Percentiles rank a stretch among this genome's conserved stretches.
These are phyloP conservation scores for Backusella mclennaniae DNA, from an alignment of 192 early-diverging fungal genomes.

Conservation along the genomic window DNA sequence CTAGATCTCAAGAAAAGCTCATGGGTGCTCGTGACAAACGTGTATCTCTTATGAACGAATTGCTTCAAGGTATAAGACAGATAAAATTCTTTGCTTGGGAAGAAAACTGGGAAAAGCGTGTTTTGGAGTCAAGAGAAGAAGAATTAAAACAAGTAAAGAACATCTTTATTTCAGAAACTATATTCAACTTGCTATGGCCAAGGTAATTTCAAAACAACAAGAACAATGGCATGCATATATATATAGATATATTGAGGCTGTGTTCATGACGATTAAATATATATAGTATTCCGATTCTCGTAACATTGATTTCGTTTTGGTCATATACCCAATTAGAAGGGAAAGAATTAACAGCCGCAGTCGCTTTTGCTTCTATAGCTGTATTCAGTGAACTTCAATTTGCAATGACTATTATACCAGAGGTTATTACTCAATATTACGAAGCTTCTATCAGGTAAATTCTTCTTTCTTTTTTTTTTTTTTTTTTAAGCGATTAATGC, in stretches of 20 bases:
- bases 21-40: conserved; percentile 75
- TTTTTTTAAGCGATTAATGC: too few relatives aligned
- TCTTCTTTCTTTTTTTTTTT: neutral
- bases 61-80: conserved; percentile 82
- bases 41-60: conserved; percentile 58
- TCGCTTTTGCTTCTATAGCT: conserved; percentile 82
- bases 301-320: conserved; percentile 29
- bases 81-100: conserved; percentile 90
- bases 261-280: too few relatives aligned
- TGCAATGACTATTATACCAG: conserved; percentile 79
- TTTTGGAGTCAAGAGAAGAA: conserved; percentile 48
- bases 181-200: conserved; percentile 25
- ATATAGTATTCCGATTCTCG: conserved; percentile 21
- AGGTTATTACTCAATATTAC: conserved; percentile 61
- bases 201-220: conserved; percentile 25
- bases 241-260: too few relatives aligned
- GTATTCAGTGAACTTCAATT: conserved; percentile 88
- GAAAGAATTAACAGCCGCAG: conserved; percentile 55
- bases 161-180: neutral
- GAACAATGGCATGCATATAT: neutral
- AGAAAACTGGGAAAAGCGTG: conserved; percentile 36
- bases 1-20: conserved; percentile 49
- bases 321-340: conserved; percentile 24
- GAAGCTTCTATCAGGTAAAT: conserved; percentile 67
- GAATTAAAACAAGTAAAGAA: conserved; percentile 40